These are phyloP conservation scores for Fraxinus floribunda DNA, from an alignment of 305 asterid genomes.

Conservation along the genomic window DNA sequence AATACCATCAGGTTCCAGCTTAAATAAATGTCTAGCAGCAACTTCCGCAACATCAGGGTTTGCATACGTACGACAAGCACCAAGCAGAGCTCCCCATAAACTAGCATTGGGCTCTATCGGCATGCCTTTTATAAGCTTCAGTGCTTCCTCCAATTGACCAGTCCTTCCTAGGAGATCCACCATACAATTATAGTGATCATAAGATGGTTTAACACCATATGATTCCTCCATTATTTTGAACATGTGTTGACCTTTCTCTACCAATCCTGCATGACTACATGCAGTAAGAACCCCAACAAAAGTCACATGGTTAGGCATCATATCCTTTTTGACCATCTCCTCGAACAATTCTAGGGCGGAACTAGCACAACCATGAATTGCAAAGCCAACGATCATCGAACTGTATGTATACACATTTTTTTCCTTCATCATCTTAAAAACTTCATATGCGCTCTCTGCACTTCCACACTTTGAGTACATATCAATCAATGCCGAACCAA, in stretches of 20 bases:
- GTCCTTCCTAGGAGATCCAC: slow-evolving; percentile 69
- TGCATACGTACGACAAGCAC: slow-evolving; percentile 55
- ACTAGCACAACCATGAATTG: slow-evolving; percentile 61
- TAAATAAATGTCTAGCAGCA: slow-evolving; percentile 56
- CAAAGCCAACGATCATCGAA: slow-evolving; percentile 70
- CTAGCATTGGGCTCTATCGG: slow-evolving; percentile 62
- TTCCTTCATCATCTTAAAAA: slow-evolving; percentile 43
- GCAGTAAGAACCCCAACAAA: slow-evolving; percentile 72
- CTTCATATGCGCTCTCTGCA: slow-evolving; percentile 54
- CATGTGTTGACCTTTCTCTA: slow-evolving; percentile 45
- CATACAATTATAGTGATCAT: slow-evolving; percentile 68
- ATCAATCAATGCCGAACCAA: slow-evolving; percentile 82
- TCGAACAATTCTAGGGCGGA: slow-evolving; percentile 57
- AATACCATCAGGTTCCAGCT: slow-evolving; percentile 61
- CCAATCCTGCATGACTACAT: slow-evolving; percentile 74
- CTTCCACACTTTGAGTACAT: slow-evolving; percentile 82
- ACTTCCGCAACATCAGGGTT: slow-evolving; percentile 66
- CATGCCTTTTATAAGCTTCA: slow-evolving; percentile 49
- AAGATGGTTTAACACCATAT: slow-evolving; percentile 42
- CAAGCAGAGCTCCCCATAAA: slow-evolving; percentile 84
- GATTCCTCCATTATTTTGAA: slow-evolving; percentile 55
- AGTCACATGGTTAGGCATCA: slow-evolving; percentile 66
- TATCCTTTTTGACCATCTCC: slow-evolving; percentile 56
- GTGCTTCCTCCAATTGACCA: slow-evolving; percentile 64
- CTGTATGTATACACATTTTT: slow-evolving; percentile 68